phyloP scores from a whole-genome alignment of 2,329 filamentous ascomycete genomes.

The Rhynchosporium agropyri region DNA sequence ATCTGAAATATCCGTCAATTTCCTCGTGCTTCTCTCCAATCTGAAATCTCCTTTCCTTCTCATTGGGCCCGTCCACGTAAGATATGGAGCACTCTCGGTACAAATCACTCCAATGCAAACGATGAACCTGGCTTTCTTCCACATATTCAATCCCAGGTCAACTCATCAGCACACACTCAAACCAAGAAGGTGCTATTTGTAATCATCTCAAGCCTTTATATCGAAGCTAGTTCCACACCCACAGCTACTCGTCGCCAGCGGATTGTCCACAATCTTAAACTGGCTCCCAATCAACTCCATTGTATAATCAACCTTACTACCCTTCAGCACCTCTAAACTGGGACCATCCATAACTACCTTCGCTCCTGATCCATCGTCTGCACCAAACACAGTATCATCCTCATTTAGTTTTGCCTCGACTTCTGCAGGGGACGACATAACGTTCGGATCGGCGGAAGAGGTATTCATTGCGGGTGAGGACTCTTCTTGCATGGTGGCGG shows the following conservation, averaged over 20 bases:
- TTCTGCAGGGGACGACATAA: conserved; percentile 13
- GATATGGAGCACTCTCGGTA: no score
- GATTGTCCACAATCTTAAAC: conserved; percentile 96
- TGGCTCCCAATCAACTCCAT: conserved; percentile 93
- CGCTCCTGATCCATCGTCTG: conserved; percentile 60
- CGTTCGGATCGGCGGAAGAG: conserved; percentile 30
- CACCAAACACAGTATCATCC: conserved; percentile 88
- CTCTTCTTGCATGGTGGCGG: conserved; percentile 19
- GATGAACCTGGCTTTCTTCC: no score
- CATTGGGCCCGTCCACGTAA: no score
- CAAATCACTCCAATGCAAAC: no score
- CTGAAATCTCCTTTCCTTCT: no score
- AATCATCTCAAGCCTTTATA: conserved; percentile 65
- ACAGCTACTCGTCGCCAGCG: conserved; percentile 87
- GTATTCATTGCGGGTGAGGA: conserved; percentile 28
- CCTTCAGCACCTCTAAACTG: conserved; percentile 84
- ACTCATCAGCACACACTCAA: neutral
- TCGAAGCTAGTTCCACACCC: conserved; percentile 98
- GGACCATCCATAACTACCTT: conserved; percentile 88
- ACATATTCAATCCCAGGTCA: no score
- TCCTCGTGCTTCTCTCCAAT: no score
- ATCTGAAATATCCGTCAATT: no score
- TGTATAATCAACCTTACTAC: conserved; percentile 94
- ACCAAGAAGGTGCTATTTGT: neutral
- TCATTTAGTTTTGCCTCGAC: conserved; percentile 49